phyloP scores from a whole-genome alignment of 2,329 filamentous ascomycete genomes.

The Epichloe sibirici region DNA sequence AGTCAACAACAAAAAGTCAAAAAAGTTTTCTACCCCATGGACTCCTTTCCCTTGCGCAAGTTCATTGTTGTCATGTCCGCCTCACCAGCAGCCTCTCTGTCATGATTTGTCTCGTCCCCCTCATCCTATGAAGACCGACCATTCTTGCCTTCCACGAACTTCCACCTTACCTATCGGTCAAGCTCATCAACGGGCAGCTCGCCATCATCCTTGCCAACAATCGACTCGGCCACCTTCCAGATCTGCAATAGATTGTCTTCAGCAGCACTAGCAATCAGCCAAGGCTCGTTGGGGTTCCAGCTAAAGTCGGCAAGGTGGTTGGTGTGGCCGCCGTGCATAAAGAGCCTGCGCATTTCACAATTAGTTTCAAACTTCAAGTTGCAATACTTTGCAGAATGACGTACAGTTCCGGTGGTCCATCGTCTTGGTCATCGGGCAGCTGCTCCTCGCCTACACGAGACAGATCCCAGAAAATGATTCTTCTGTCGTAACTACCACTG shows the following conservation, averaged over 20 bases:
- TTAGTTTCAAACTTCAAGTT: background rate
- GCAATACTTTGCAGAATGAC: constrained; percentile 17
- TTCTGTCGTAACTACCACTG: constrained; percentile 82
- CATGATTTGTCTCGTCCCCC: constrained; percentile 8
- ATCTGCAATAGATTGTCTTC: constrained; percentile 96
- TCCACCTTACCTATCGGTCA: constrained; percentile 41
- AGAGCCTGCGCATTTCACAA: constrained; percentile 33
- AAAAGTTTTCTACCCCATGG: background rate
- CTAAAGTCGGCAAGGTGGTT: constrained; percentile 94
- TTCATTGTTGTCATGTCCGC: background rate
- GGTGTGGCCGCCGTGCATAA: constrained; percentile 98
- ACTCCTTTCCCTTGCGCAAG: background rate
- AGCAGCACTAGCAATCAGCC: constrained; percentile 89
- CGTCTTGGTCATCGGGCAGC: constrained; percentile 84
- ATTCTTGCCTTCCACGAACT: constrained; percentile 16
- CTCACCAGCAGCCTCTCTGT: background rate
- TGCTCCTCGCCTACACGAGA: constrained; percentile 89
- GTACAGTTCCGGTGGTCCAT: constrained; percentile 88
- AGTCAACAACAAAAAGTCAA: background rate
- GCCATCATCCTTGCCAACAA: constrained; percentile 64
- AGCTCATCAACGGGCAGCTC: constrained; percentile 69
- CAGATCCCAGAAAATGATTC: constrained; percentile 94
- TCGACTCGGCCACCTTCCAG: constrained; percentile 76
- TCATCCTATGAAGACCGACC: constrained; percentile 20
- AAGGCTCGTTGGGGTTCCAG: constrained; percentile 95